Conservation (phyloP, 2,329 filamentous ascomycete species). For the Xylariaceae sp. region DNA sequence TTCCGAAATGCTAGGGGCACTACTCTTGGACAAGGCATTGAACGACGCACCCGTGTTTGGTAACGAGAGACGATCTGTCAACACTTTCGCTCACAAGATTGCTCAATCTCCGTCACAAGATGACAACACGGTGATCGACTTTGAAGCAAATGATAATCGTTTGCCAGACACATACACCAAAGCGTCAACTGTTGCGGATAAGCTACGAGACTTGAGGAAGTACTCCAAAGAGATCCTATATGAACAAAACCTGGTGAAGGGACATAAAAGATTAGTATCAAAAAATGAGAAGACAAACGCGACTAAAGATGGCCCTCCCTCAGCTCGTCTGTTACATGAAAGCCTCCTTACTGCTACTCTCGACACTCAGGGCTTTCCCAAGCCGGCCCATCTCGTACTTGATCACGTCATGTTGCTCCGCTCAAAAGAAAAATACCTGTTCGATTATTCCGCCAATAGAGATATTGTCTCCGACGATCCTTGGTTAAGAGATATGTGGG, state of each 20-base stretch:
- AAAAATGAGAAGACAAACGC: conserved; percentile 25
- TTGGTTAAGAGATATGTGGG: conserved; percentile 77
- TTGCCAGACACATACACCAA: conserved; percentile 39
- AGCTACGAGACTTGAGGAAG: conserved; percentile 42
- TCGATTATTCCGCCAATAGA: conserved; percentile 61
- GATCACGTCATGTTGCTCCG: conserved; percentile 57
- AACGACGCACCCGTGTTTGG: conserved; percentile 56
- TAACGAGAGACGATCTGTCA: conserved; percentile 40
- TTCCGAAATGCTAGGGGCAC: conserved; percentile 48
- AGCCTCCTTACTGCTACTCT: conserved; percentile 43
- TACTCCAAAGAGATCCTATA: conserved; percentile 24
- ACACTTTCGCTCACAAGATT: conserved; percentile 36
- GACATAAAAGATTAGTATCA: conserved; percentile 9
- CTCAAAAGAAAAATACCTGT: conserved; percentile 58
- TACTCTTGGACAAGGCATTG: conserved; percentile 50
- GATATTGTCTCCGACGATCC: conserved; percentile 65
- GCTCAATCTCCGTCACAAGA: conserved; percentile 32
- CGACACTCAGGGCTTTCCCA: conserved; percentile 42
- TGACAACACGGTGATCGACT: conserved; percentile 32
- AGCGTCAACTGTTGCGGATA: conserved; percentile 42
- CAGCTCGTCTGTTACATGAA: conserved; percentile 56
- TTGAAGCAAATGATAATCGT: conserved; percentile 28
- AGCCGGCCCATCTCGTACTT: conserved; percentile 46
- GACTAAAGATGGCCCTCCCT: conserved; percentile 32
- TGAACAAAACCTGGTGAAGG: conserved; percentile 8